Conservation (phyloP, 495 filamentous ascomycete species). For the Aspergillus baeticus region DNA sequence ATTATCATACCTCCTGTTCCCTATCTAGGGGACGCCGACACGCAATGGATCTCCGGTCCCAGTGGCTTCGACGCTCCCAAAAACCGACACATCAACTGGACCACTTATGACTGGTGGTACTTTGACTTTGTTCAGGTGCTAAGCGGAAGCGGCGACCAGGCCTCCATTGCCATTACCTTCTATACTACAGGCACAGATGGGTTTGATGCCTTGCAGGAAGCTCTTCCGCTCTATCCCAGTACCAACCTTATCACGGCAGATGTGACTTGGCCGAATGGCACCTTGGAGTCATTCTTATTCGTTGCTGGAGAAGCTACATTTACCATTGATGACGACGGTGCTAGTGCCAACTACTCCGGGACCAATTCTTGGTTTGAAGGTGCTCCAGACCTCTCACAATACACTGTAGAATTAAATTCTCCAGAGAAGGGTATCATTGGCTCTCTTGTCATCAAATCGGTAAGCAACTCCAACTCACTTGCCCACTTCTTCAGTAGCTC, state of each 20-base stretch:
- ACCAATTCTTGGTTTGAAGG: neutral
- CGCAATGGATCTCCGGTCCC: neutral
- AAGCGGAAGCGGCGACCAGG: neutral
- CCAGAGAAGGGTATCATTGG: neutral
- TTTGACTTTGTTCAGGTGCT: neutral
- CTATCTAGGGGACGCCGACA: neutral
- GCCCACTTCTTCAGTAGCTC: neutral
- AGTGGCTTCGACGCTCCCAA: slow-evolving; percentile 1
- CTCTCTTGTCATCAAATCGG: neutral
- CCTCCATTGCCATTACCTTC: neutral
- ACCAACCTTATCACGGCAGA: neutral
- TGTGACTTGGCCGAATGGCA: neutral
- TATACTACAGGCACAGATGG: neutral
- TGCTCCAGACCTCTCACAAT: neutral
- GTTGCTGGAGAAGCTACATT: neutral
- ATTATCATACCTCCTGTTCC: neutral
- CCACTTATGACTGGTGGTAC: slow-evolving; percentile 8
- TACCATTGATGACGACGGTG: neutral
- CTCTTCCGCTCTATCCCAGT: neutral
- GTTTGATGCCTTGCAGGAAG: neutral
- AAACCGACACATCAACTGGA: neutral
- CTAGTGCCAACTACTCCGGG: neutral
- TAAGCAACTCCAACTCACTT: neutral
- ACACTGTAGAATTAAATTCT: neutral
- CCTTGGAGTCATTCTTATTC: neutral